These are phyloP conservation scores for Spergularia bocconei DNA, from an alignment of 148 eudicot species.

Conservation along the genomic window DNA sequence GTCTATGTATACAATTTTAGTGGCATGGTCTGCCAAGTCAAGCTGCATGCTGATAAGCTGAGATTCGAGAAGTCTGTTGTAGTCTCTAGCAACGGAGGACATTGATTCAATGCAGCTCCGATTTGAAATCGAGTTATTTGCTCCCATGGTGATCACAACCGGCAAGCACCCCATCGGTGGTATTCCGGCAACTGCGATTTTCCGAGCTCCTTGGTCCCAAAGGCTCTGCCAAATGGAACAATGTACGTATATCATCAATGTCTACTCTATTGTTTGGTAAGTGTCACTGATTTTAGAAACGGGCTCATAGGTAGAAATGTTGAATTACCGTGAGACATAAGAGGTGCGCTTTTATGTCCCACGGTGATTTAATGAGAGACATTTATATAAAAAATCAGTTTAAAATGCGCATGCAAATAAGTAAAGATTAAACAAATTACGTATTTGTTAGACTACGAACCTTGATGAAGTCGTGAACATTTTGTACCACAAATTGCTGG, in stretches of 20 bases:
- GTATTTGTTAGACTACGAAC: slow-evolving; percentile 28
- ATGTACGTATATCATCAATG: not conserved
- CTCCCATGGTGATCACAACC: slow-evolving; percentile 48
- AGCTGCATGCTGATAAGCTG: slow-evolving; percentile 30
- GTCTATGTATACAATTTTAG: slow-evolving; percentile 47
- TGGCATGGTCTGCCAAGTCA: slow-evolving; percentile 15
- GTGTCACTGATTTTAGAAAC: too few species aligned
- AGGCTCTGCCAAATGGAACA: slow-evolving; percentile 7
- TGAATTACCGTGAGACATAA: too few species aligned
- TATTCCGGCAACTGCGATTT: slow-evolving; percentile 54
- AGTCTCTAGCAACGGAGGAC: slow-evolving; percentile 33
- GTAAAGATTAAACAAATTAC: not conserved
- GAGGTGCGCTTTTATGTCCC: too few species aligned
- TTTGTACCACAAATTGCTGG: slow-evolving; percentile 45
- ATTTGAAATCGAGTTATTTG: slow-evolving; percentile 14
- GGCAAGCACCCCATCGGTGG: slow-evolving; percentile 87
- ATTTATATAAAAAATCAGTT: too few species aligned
- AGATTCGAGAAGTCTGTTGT: slow-evolving; percentile 39
- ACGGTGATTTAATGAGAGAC: too few species aligned
- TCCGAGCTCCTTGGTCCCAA: slow-evolving; percentile 52
- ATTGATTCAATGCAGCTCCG: slow-evolving; percentile 43
- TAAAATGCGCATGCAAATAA: too few species aligned
- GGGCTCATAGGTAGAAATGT: too few species aligned
- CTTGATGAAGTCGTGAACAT: slow-evolving; percentile 47
- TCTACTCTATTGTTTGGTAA: not conserved